A percentile compares a stretch with the other conserved stretches of the same genome.
Conservation (phyloP, 352 stramenopile genomes). For the Pythium dissimile region DNA sequence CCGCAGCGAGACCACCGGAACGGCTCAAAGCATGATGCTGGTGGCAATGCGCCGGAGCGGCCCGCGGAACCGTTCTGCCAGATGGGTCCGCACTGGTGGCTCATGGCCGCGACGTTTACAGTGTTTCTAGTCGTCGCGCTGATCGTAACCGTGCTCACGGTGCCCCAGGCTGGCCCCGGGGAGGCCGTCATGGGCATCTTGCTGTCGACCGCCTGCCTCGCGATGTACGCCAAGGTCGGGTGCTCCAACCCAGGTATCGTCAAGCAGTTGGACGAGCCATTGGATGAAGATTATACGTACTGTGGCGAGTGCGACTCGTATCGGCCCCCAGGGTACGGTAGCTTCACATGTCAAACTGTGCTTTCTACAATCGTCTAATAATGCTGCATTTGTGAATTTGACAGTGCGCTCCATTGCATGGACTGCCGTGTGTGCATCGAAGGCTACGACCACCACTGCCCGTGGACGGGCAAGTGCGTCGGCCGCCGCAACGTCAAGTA, state of each 20-base stretch:
- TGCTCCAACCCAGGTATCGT: slow-evolving; percentile 75
- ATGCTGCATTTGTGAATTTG: slow-evolving; percentile 10
- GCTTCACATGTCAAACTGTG: slow-evolving; percentile 1
- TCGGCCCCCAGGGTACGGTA: slow-evolving; percentile 54
- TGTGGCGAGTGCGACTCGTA: slow-evolving; percentile 81
- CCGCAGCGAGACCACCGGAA: slow-evolving; percentile 1
- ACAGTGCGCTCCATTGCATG: slow-evolving; percentile 78
- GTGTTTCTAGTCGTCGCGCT: slow-evolving; percentile 42
- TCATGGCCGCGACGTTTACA: slow-evolving; percentile 62
- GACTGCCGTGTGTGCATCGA: slow-evolving; percentile 87
- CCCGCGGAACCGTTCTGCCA: slow-evolving; percentile 40
- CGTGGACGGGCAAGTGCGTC: slow-evolving; percentile 91
- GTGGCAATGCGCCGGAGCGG: background rate
- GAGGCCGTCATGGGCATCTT: slow-evolving; percentile 52
- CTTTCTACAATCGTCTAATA: no score
- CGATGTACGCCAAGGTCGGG: slow-evolving; percentile 68
- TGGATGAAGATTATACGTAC: slow-evolving; percentile 64
- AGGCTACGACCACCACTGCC: slow-evolving; percentile 91
- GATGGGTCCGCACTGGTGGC: slow-evolving; percentile 74
- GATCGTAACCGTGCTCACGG: slow-evolving; percentile 49
- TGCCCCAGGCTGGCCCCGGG: slow-evolving; percentile 31
- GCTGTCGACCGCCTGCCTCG: slow-evolving; percentile 50
- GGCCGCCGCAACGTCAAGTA: slow-evolving; percentile 72
- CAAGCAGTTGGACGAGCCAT: slow-evolving; percentile 30
- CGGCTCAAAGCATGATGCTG: no score